Conservation (phyloP, 257 asterid species). For the Lavandula angustifolia region DNA sequence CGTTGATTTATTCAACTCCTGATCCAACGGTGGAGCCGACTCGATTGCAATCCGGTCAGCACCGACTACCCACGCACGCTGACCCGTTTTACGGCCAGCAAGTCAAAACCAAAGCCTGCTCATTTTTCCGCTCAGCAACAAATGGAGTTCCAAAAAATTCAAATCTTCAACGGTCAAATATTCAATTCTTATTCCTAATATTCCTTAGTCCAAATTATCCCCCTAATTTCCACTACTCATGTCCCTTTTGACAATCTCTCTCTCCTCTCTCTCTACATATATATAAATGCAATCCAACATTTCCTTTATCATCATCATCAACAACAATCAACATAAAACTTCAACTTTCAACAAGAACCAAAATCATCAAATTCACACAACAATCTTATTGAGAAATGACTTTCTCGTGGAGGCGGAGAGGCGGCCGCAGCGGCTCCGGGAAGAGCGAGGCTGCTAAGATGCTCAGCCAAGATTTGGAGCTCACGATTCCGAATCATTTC, state of each 20-base stretch:
- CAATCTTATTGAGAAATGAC: constrained; percentile 29
- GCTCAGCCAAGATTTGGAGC: constrained; percentile 34
- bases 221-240: constrained; percentile 30
- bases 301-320: not conserved
- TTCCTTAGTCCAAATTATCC: constrained; percentile 23
- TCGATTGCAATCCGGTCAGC: constrained; percentile 1
- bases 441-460: constrained; percentile 21
- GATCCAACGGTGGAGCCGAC: not conserved
- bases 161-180: constrained; percentile 39
- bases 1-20: not conserved
- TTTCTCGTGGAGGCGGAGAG: constrained; percentile 50
- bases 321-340: not conserved
- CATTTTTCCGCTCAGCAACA: too few species aligned
- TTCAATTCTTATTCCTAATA: constrained; percentile 25
- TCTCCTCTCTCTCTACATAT: not conserved
- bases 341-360: not conserved
- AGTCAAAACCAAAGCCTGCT: constrained; percentile 33
- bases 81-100: constrained; percentile 31
- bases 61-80: constrained; percentile 36
- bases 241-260: constrained; percentile 25
- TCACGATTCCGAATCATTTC: constrained; percentile 50
- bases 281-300: constrained; percentile 24
- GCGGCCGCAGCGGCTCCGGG: constrained; percentile 26
- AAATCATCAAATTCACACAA: constrained; percentile 3
- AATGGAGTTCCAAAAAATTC: constrained; percentile 20